Conservation (phyloP, 345 rosid species). For the Gossypium bickii region DNA sequence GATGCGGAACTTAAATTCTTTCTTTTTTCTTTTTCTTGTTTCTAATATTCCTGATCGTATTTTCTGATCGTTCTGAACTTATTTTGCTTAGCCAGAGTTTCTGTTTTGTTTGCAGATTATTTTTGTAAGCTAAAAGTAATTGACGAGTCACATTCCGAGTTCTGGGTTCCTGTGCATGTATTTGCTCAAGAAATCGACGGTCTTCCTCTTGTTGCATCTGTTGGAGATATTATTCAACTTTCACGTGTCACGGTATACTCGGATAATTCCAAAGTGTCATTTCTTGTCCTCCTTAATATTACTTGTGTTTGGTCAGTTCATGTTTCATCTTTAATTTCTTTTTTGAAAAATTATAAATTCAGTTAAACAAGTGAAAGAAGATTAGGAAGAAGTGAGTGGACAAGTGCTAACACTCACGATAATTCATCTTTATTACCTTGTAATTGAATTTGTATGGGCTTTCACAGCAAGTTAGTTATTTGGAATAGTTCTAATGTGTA, state of each 20-base stretch:
- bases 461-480: neutral
- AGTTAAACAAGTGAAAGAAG: too few species aligned
- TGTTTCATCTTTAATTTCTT: neutral
- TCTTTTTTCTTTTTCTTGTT: neutral
- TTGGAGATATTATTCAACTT: slow-evolving; percentile 59
- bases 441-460: neutral
- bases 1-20: neutral
- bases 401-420: neutral
- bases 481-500: neutral
- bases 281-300: neutral
- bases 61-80: neutral
- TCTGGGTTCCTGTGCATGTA: slow-evolving; percentile 43
- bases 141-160: slow-evolving; percentile 44
- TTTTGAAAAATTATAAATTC: neutral
- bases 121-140: slow-evolving; percentile 42
- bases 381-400: too few species aligned
- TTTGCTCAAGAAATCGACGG: slow-evolving; percentile 29
- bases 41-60: slow-evolving; percentile 31
- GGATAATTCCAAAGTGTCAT: neutral
- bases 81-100: neutral
- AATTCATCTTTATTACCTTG: neutral
- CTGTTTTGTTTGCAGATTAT: slow-evolving; percentile 43
- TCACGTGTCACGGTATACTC: slow-evolving; percentile 49
- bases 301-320: neutral
- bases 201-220: slow-evolving; percentile 49